Conservation (phyloP, 495 filamentous ascomycete species). For the Neurospora sp. region DNA sequence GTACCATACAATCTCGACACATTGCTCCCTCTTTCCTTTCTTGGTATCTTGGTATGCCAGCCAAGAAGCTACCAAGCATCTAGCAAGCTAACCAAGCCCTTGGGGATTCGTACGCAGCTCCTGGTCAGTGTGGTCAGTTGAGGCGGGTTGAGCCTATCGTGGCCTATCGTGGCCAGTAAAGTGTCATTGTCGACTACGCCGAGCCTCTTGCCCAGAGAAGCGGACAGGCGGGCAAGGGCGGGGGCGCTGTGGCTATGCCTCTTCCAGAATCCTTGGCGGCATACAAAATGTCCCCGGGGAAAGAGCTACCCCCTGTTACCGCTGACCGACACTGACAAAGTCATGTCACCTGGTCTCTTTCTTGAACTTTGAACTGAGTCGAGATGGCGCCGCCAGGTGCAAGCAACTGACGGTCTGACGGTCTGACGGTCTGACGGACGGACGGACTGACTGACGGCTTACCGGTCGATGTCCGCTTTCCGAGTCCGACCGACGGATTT, state of each 20-base stretch:
- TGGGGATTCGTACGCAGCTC: not conserved
- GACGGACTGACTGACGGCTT: not conserved
- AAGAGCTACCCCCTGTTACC: not conserved
- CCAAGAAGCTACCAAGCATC: not conserved
- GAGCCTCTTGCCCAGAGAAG: not conserved
- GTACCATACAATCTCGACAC: not conserved
- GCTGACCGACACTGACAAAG: not conserved
- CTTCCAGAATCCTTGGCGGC: not conserved
- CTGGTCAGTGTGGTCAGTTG: not conserved
- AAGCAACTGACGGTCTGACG: not conserved
- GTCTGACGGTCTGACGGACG: no score
- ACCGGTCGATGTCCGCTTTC: not conserved
- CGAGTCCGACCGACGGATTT: no score
- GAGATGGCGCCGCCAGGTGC: no score
- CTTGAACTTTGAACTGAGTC: no score
- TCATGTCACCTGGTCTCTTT: not conserved
- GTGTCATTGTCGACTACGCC: not conserved
- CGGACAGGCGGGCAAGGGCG: not conserved
- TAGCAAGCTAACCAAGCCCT: not conserved
- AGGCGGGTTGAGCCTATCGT: no score
- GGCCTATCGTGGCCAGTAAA: not conserved
- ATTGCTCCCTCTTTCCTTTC: not conserved
- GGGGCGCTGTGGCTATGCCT: not conserved
- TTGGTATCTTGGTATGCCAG: not conserved
- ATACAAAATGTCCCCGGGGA: not conserved